Evolutionary conservation across 306 rosid species (phyloP).

Genomic region (Pachyrhizus erosus): DNA sequence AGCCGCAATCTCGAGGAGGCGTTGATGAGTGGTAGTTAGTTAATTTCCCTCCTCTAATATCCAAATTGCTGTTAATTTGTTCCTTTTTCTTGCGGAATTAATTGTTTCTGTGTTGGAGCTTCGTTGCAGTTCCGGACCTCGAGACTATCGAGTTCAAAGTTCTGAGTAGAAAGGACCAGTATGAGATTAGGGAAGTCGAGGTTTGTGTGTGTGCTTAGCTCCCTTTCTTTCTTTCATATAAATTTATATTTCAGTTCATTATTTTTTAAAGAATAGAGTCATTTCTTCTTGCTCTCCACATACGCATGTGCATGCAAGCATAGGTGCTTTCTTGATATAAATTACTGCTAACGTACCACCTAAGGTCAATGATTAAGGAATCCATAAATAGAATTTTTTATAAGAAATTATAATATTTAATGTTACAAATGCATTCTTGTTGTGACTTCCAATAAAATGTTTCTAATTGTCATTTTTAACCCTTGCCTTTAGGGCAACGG

Average conservation of each 20-base stretch:
- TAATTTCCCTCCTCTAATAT: slow-evolving; percentile 25
- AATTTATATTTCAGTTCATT: neutral
- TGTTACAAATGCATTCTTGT: neutral
- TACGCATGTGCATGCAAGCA: neutral
- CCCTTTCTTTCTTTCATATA: neutral
- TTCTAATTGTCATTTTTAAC: neutral
- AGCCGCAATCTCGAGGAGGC: slow-evolving; percentile 87
- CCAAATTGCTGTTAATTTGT: neutral
- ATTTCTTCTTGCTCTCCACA: neutral
- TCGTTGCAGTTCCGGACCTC: slow-evolving; percentile 82
- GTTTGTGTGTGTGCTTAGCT: slow-evolving; percentile 42
- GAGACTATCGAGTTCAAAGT: slow-evolving; percentile 81
- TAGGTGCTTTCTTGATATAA: neutral
- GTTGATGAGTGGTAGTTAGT: slow-evolving; percentile 61
- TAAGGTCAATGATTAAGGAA: neutral
- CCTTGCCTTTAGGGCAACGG: neutral
- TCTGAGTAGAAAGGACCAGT: slow-evolving; percentile 62
- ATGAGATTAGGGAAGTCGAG: slow-evolving; percentile 92
- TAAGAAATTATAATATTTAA: neutral
- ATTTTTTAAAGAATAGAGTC: neutral
- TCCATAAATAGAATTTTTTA: neutral
- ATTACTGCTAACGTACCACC: neutral
- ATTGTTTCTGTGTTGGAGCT: slow-evolving; percentile 30
- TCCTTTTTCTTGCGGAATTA: slow-evolving; percentile 8
- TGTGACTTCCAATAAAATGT: neutral